Base-by-base conservation (phyloP, 495 filamentous ascomycete species). In the Neurospora tetraspora region DNA sequence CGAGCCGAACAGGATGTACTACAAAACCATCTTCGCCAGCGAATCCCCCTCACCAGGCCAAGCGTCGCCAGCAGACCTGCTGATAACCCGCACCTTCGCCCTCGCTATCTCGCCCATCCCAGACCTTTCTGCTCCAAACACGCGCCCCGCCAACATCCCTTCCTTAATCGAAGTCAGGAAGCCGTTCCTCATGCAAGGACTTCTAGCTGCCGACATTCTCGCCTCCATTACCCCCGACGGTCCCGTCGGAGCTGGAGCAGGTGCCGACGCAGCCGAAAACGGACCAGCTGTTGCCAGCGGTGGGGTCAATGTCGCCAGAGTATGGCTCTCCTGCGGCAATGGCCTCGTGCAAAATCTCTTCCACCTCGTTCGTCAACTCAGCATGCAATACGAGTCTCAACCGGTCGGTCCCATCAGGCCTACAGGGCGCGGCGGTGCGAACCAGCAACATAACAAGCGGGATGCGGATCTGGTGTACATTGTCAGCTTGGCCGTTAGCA, bases 181-280 rank as follows among this genome's bases (percentile, higher is more conserved):
- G 81, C 90, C 96, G 1, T 89, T 92, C 73, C 83, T 99, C 69
- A 92, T 94, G 87, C 96, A 99, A 83, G 93, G 93, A 7, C 88
- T 99, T 74, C 83, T 99, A 7, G 92, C 94, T 3, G 95, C 93
- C 5, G 95, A 99, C 75, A 96, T 98, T 71, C 82, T 98, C 10
- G 88, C 93, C 5, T 87, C 89, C 7, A 86, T 97, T 18, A 88
- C 88, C 2, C 92, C 92, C n/a, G 87, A 86, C 0, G 86, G 87
- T 23, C 94, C 97, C 74, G 87, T 83, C 34, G 83, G 86, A 10
- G 45, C 45, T 0, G 45, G 1, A 23, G 10, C 20, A 23, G 45
- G 45, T 23, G 11, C 11, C 45, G 45, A 53, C 45, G 2, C 20
- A 53, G 45, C 10, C 20, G 45, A 53, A 27, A 27, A 14, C 10